Base-by-base conservation (phyloP, 306 rosid genomes). In the Corylus avellana region DNA sequence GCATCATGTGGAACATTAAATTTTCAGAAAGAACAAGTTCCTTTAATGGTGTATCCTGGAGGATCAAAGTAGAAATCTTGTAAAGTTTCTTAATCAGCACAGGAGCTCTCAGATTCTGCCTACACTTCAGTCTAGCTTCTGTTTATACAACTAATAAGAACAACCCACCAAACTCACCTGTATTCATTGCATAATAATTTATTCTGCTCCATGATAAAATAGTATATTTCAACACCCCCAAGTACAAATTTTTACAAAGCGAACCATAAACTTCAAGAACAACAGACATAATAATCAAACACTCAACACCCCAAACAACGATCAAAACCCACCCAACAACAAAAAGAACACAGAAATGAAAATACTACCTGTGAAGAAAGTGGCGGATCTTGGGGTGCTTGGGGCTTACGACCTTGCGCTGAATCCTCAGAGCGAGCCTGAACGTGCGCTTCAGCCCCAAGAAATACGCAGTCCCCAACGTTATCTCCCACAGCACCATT, bases 401-500 rank as follows among this genome's bases (percentile, higher is more conserved):
- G 7, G 92, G 85, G 84, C 82, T 84, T 0, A 95, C 59, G 81
- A 95, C 47, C 80, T 85, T 96, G 1, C 96, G 92, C 68, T 95
- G 96, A 86, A 91, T 86, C 92, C 75, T 91, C 57, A 91, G 81
- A 69, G 92, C 98, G 12, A 91, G 91, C 63, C 85, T 85, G 68
- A 89, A 92, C 2, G 98, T 92, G 54, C 98, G 94, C 78, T 86
- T 85, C 32, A 95, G 86, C 13, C 98, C 98, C 88, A 95, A 55
- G 83, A 95, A 95, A 85, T 92, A 95, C 29, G 98, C 98, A 51
- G 98, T 92, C 72, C 85, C 98, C 16, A 92, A 79, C n/a, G 98
- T 89, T 83, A 95, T 89, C 88, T 95, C 98, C 98, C 96, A 95
- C 6, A 95, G 85, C 88, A 95, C 98, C 98, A 95, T 92, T 20